Evolutionary conservation across 768 basidiomycete species (phyloP).

Genomic region (Psilocybe cyanescens): DNA sequence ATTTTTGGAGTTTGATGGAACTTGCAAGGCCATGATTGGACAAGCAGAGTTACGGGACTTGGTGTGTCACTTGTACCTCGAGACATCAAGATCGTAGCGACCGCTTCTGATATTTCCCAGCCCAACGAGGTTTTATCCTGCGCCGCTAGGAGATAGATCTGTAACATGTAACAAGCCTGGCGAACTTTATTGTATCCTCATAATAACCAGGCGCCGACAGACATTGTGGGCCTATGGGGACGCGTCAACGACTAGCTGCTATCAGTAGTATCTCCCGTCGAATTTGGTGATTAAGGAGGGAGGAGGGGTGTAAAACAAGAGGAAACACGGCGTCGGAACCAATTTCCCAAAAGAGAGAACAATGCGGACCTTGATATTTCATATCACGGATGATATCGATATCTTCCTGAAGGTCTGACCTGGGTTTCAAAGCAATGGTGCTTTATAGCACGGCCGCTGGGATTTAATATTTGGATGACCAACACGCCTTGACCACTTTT

Average conservation of each 20-base stretch:
- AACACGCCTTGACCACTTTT: background rate
- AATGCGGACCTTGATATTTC: slow-evolving; percentile 13
- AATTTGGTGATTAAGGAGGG: background rate
- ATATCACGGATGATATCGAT: background rate
- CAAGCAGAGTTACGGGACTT: background rate
- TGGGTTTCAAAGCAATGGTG: background rate
- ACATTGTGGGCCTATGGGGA: background rate
- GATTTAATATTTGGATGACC: background rate
- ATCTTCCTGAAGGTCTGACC: background rate
- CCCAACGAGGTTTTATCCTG: background rate
- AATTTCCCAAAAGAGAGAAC: slow-evolving; percentile 18
- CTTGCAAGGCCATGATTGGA: background rate
- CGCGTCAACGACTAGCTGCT: too few relatives aligned
- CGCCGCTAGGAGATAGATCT: background rate
- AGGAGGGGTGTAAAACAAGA: background rate
- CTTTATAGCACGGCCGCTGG: background rate
- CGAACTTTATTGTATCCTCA: background rate
- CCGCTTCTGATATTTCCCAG: background rate
- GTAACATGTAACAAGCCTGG: background rate
- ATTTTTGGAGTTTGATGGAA: background rate
- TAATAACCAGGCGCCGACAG: background rate
- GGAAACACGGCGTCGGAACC: slow-evolving; percentile 2
- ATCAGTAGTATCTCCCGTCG: background rate
- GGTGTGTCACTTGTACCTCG: background rate
- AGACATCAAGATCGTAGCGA: background rate